phyloP scores from a whole-genome alignment of 192 early-diverging fungal species.

The Coemansia sp. region DNA sequence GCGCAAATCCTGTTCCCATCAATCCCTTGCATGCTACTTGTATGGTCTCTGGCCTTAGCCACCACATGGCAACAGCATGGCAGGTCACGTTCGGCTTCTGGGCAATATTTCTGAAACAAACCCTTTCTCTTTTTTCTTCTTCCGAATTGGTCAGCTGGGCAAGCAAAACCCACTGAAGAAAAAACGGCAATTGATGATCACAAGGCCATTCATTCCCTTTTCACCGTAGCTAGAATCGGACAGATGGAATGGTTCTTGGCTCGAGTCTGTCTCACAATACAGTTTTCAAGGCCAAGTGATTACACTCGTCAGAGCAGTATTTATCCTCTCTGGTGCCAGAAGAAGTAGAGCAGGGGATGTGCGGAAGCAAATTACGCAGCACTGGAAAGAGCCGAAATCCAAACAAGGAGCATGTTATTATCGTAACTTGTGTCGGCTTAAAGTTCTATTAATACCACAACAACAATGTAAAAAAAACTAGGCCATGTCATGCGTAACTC shows the following conservation, averaged over 20 bases:
- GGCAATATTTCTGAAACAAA: background rate
- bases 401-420: background rate
- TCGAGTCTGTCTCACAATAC: too few species aligned
- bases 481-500: slow-evolving; percentile 2
- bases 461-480: background rate
- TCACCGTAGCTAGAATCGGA: background rate
- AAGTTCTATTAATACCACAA: background rate
- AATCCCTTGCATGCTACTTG: background rate
- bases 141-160: background rate
- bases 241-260: background rate
- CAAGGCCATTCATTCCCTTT: background rate
- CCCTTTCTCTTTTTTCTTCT: background rate
- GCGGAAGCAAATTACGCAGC: background rate
- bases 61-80: background rate
- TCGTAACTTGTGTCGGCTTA: background rate
- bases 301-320: background rate
- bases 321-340: background rate
- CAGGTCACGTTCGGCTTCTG: background rate
- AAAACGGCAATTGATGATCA: background rate
- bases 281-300: background rate
- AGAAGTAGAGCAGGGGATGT: background rate
- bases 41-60: background rate
- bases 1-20: slow-evolving; percentile 2
- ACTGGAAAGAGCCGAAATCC: background rate
- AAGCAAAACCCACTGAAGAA: background rate